Evolutionary conservation across 768 basidiomycete species (phyloP).

Genomic region (Dentipellis sp.): DNA sequence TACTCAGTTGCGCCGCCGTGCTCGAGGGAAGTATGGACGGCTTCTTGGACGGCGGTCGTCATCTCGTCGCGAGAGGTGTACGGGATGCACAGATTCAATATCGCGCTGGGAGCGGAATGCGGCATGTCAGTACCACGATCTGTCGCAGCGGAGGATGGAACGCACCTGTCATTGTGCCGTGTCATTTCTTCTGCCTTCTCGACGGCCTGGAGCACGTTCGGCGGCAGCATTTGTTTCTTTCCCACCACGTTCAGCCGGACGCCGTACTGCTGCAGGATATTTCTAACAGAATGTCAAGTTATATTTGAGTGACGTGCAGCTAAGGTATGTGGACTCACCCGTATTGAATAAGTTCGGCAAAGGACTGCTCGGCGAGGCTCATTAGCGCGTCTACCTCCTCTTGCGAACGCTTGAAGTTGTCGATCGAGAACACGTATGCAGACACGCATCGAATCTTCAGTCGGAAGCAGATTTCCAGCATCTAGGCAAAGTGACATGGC

Average conservation of each 20-base stretch:
- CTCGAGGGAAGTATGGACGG: constrained; percentile 24
- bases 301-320: background rate
- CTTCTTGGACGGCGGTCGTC: constrained; percentile 42
- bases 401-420: constrained; percentile 85
- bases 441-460: constrained; percentile 80
- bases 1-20: background rate
- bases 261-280: constrained; percentile 72
- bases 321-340: constrained; percentile 45
- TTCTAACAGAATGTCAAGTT: constrained; percentile 32
- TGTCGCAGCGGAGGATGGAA: background rate
- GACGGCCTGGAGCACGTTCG: constrained; percentile 60
- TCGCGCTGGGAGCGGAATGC: constrained; percentile 44
- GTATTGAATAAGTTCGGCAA: constrained; percentile 68
- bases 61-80: constrained; percentile 93
- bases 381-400: constrained; percentile 87
- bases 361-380: constrained; percentile 68
- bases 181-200: constrained; percentile 72
- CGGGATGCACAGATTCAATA: constrained; percentile 88
- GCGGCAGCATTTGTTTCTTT: constrained; percentile 63
- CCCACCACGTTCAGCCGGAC: constrained; percentile 84
- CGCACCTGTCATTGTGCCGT: constrained; percentile 58
- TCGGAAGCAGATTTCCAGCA: constrained; percentile 75
- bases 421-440: constrained; percentile 96
- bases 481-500: constrained; percentile 30
- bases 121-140: background rate